Percentiles rank a stretch among this genome's conserved stretches.
Conservation (phyloP, 495 filamentous ascomycete genomes). For the Penicillium steckii region DNA sequence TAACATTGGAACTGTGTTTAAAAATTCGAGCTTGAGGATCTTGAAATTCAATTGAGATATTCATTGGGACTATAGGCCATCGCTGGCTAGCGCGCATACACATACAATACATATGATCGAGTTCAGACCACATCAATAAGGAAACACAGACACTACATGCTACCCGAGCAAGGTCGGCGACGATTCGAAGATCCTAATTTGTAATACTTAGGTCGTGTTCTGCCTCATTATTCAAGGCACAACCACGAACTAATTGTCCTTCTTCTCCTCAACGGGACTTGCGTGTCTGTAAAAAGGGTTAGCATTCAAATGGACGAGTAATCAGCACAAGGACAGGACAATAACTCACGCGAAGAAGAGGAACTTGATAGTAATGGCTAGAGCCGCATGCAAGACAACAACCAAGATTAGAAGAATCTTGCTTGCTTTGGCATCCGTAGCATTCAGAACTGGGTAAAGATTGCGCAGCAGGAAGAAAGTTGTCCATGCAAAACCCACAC, state of each 20-base stretch:
- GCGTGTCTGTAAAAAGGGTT: conserved; percentile 46
- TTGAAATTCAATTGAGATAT: conserved; percentile 1
- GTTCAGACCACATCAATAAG: conserved; percentile 9
- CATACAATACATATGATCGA: conserved; percentile 23
- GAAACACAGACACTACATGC: conserved; percentile 14
- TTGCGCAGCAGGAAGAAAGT: conserved; percentile 89
- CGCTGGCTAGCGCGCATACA: conserved; percentile 2
- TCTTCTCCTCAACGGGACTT: conserved; percentile 61
- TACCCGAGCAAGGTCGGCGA: conserved; percentile 23
- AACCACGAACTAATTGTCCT: conserved; percentile 31
- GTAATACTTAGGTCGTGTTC: background rate
- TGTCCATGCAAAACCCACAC: conserved; percentile 80
- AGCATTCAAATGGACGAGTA: conserved; percentile 8
- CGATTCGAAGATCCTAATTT: conserved; percentile 3
- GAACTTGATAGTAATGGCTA: conserved; percentile 91
- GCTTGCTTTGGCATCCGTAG: conserved; percentile 87
- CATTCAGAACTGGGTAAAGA: conserved; percentile 88
- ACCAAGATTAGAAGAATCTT: conserved; percentile 84
- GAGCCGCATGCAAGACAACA: conserved; percentile 77
- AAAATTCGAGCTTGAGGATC: background rate
- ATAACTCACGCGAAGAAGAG: conserved; percentile 81
- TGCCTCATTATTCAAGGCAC: background rate
- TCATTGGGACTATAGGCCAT: conserved; percentile 3
- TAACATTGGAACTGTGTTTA: no score
- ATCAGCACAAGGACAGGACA: background rate